phyloP scores from a whole-genome alignment of 2,329 filamentous ascomycete species.

The Balansia obtecta region DNA sequence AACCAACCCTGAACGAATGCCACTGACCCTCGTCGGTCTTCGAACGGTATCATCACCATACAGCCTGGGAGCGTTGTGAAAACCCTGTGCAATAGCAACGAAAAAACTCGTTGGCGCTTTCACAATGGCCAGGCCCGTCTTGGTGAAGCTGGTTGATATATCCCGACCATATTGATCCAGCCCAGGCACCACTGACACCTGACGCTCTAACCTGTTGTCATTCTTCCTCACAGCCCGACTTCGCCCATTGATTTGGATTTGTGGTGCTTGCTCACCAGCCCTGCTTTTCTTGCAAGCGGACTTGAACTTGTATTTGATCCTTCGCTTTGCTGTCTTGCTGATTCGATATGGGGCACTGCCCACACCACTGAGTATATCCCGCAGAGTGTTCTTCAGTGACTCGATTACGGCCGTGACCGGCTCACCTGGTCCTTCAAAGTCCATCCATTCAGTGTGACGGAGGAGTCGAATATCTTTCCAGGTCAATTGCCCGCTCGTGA shows the following conservation, averaged over 20 bases:
- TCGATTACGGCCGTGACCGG: conserved; percentile 55
- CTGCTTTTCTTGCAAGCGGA: conserved; percentile 32
- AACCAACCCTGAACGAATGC: conserved; percentile 48
- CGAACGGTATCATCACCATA: conserved; percentile 61
- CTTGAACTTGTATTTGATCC: conserved; percentile 27
- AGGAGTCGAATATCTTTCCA: conserved; percentile 53
- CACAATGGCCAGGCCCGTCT: conserved; percentile 37
- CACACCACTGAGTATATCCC: conserved; percentile 48
- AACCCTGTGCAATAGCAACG: conserved; percentile 52
- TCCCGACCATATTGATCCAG: conserved; percentile 31
- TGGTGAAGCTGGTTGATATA: conserved; percentile 37
- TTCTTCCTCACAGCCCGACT: conserved; percentile 5
- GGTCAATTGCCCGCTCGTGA: conserved; percentile 45
- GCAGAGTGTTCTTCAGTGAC: conserved; percentile 45
- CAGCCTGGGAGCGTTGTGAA: conserved; percentile 57
- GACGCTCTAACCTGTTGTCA: conserved; percentile 2
- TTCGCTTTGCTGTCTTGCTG: conserved; percentile 42
- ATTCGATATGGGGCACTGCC: conserved; percentile 51
- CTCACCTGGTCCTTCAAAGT: conserved; percentile 64
- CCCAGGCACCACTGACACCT: conserved; percentile 4
- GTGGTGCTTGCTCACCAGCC: neutral
- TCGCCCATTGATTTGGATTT: neutral
- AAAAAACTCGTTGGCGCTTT: conserved; percentile 48
- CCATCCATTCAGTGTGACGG: conserved; percentile 61
- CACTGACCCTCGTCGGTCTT: conserved; percentile 49